These are phyloP conservation scores for Penicillium silybi DNA, from an alignment of 495 filamentous ascomycete species.

Conservation along the genomic window DNA sequence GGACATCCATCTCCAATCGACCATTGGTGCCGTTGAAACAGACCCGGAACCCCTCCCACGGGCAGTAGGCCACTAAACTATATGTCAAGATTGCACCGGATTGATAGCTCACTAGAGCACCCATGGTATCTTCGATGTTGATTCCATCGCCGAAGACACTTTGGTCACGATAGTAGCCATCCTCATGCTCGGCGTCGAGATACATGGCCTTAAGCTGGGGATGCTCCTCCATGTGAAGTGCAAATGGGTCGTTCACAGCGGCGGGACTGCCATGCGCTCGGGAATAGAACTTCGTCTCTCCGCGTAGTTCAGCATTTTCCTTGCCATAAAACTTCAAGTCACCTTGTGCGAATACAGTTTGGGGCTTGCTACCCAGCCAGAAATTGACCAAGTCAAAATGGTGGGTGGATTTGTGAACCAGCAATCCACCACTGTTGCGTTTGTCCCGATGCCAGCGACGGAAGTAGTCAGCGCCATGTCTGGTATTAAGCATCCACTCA, in stretches of 20 bases:
- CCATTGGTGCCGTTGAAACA: constrained; percentile 31
- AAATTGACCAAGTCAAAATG: constrained; percentile 37
- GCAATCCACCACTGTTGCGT: constrained; percentile 51
- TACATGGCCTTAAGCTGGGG: constrained; percentile 52
- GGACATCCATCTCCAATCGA: constrained; percentile 30
- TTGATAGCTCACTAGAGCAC: constrained; percentile 50
- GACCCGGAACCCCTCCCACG: constrained; percentile 34
- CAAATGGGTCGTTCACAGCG: constrained; percentile 37
- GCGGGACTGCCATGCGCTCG: constrained; percentile 25
- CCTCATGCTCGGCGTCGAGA: constrained; percentile 55
- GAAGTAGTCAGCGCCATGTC: constrained; percentile 58
- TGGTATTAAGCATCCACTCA: constrained; percentile 57
- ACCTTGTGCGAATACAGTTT: constrained; percentile 30
- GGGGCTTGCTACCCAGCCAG: constrained; percentile 24
- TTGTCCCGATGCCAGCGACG: constrained; percentile 59
- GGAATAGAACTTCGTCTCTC: constrained; percentile 29
- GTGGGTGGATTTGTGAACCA: constrained; percentile 35
- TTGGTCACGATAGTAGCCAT: constrained; percentile 55
- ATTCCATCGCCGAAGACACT: constrained; percentile 58
- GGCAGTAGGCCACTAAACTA: constrained; percentile 28
- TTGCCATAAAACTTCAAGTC: constrained; percentile 34
- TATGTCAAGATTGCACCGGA: constrained; percentile 31
- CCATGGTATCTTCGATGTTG: constrained; percentile 59
- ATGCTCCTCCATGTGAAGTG: constrained; percentile 46
- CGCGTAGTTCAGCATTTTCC: constrained; percentile 31